These are phyloP conservation scores for Waltiozyma sp. DNA, from an alignment of 1,139 yeast species.

Conservation along the genomic window DNA sequence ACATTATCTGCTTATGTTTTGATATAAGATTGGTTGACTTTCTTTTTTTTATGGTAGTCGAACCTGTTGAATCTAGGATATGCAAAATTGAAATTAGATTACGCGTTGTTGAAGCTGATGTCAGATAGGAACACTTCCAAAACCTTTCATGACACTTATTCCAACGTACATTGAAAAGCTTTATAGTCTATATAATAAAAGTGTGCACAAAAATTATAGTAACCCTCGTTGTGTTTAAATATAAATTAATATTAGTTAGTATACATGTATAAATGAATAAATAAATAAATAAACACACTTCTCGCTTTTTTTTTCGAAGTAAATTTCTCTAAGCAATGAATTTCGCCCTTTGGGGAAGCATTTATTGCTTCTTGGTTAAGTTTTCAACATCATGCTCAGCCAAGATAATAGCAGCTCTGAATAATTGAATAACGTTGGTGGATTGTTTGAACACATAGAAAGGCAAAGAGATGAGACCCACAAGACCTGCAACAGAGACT, in stretches of 20 bases:
- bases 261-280: too few species aligned
- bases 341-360: too few species aligned
- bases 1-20: background rate
- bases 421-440: slow-evolving; percentile 81
- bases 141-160: background rate
- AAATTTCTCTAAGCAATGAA: too few species aligned
- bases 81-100: background rate
- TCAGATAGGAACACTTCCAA: background rate
- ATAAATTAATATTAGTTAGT: too few species aligned
- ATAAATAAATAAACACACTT: too few species aligned
- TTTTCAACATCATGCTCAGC: slow-evolving; percentile 75
- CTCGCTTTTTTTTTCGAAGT: too few species aligned
- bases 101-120: background rate
- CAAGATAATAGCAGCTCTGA: slow-evolving; percentile 70
- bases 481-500: slow-evolving; percentile 53
- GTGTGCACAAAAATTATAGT: too few species aligned
- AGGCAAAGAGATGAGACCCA: slow-evolving; percentile 63
- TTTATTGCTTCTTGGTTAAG: slow-evolving; percentile 7
- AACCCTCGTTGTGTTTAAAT: too few species aligned
- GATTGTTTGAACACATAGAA: slow-evolving; percentile 86
- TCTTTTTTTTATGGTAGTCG: too few species aligned
- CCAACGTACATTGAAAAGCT: background rate
- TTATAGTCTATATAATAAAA: background rate
- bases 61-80: background rate
- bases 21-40: too few species aligned